These are phyloP conservation scores for Leccinellum albellum DNA, from an alignment of 768 basidiomycete species.

Conservation along the genomic window DNA sequence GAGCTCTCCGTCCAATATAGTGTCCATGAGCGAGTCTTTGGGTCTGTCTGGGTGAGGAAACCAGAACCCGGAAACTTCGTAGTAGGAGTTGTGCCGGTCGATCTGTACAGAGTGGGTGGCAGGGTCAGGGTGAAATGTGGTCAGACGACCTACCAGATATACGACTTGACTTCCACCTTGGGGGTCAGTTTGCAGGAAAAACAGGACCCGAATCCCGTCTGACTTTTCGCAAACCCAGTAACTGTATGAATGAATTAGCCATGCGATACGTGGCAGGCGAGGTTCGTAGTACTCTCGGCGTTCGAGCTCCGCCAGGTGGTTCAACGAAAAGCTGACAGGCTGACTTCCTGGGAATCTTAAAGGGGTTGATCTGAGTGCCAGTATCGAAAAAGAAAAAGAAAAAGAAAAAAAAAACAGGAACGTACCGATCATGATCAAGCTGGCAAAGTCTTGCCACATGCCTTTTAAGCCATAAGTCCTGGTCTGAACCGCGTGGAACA, in stretches of 20 bases:
- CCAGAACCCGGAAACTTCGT: constrained; percentile 67
- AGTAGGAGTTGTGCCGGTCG: constrained; percentile 90
- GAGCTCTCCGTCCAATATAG: constrained; percentile 90
- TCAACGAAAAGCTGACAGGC: constrained; percentile 81
- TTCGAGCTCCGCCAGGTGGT: constrained; percentile 74
- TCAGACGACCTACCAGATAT: constrained; percentile 62
- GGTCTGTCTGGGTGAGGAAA: constrained; percentile 88
- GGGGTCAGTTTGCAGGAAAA: constrained; percentile 67
- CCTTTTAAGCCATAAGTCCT: constrained; percentile 61
- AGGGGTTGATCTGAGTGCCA: constrained; percentile 4
- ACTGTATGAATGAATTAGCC: constrained; percentile 40
- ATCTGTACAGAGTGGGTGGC: constrained; percentile 50
- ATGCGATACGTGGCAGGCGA: neutral
- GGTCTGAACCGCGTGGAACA: constrained; percentile 51
- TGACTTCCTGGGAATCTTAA: constrained; percentile 92
- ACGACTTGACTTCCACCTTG: constrained; percentile 51
- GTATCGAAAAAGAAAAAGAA: constrained; percentile 1
- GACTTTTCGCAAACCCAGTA: constrained; percentile 99
- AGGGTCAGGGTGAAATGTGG: neutral
- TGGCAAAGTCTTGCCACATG: constrained; percentile 64
- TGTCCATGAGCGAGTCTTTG: constrained; percentile 63
- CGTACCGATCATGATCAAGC: constrained; percentile 62
- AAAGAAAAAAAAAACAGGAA: constrained; percentile 15
- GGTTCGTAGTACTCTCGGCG: constrained; percentile 60
- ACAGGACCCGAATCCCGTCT: constrained; percentile 87